phyloP scores from a whole-genome alignment of 257 asterid genomes.

The Vinca minor region DNA sequence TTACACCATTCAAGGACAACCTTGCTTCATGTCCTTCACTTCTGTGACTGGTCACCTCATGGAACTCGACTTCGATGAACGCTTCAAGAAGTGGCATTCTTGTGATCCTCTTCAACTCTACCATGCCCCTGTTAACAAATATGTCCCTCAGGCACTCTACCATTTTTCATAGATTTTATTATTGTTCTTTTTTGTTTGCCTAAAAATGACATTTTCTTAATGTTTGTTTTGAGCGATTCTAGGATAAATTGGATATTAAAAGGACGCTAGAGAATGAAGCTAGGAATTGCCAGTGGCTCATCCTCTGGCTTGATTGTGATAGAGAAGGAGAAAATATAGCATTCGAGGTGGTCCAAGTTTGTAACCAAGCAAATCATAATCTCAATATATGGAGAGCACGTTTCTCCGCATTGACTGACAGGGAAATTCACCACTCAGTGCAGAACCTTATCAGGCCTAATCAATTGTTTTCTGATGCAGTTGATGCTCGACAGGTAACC shows the following conservation, averaged over 20 bases:
- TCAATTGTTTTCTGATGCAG: constrained; percentile 79
- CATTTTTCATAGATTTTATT: too few relatives aligned
- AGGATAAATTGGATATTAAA: constrained; percentile 80
- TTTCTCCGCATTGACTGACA: constrained; percentile 78
- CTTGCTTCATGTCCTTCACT: constrained; percentile 74
- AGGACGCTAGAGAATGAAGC: constrained; percentile 94
- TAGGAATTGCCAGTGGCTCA: constrained; percentile 82
- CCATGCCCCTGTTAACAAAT: constrained; percentile 69
- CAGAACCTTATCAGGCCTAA: constrained; percentile 77
- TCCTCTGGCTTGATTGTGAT: constrained; percentile 97
- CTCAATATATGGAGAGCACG: constrained; percentile 90
- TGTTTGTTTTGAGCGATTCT: constrained; percentile 7
- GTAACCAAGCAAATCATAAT: constrained; percentile 66
- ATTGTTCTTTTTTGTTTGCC: too few relatives aligned
- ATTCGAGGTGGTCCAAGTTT: constrained; percentile 82
- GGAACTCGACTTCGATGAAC: constrained; percentile 88
- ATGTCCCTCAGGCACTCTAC: constrained; percentile 56
- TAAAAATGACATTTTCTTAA: too few relatives aligned
- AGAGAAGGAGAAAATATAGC: constrained; percentile 99
- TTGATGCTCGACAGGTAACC: constrained; percentile 94
- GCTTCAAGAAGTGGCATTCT: constrained; percentile 86
- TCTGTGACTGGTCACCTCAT: constrained; percentile 96
- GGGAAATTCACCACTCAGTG: constrained; percentile 72
- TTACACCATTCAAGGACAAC: constrained; percentile 46
- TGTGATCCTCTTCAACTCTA: constrained; percentile 90